Evolutionary conservation across 768 basidiomycete genomes (phyloP).

Genomic region (Kwoniella bestiolae): DNA sequence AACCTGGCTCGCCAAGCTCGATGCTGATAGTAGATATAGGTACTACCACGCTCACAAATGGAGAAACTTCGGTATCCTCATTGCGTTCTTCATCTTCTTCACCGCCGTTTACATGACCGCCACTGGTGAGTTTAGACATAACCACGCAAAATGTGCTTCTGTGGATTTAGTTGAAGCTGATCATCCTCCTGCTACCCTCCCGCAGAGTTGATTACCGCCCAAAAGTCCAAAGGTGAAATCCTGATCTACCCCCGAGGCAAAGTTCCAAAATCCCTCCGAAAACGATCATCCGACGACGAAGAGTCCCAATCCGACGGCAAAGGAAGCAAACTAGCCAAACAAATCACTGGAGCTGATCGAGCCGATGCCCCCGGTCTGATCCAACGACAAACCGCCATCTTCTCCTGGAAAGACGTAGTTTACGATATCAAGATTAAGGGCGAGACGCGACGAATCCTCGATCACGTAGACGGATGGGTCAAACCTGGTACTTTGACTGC

Average conservation of each 20-base stretch:
- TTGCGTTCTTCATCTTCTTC: slow-evolving; percentile 52
- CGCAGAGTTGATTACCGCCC: slow-evolving; percentile 52
- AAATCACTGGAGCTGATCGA: background rate
- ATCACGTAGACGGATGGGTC: slow-evolving; percentile 55
- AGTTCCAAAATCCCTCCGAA: slow-evolving; percentile 41
- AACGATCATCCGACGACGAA: slow-evolving; percentile 27
- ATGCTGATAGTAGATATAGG: background rate
- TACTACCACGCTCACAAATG: slow-evolving; percentile 26
- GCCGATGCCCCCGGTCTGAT: slow-evolving; percentile 41
- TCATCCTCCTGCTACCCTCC: background rate
- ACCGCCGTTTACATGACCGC: slow-evolving; percentile 50
- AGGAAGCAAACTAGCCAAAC: slow-evolving; percentile 13
- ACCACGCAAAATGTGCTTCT: background rate
- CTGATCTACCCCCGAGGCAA: slow-evolving; percentile 56
- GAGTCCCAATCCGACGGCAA: slow-evolving; percentile 35
- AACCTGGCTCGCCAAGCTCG: background rate
- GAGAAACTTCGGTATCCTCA: slow-evolving; percentile 53
- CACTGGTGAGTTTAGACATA: slow-evolving; percentile 38
- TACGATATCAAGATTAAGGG: slow-evolving; percentile 58
- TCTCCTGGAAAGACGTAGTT: slow-evolving; percentile 57
- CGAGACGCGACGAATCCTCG: slow-evolving; percentile 60
- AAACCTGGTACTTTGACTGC: slow-evolving; percentile 53
- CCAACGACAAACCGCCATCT: slow-evolving; percentile 56
- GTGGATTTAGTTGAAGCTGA: too few species aligned
- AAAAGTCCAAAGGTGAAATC: slow-evolving; percentile 58